Evolutionary conservation across 805 yeast species (phyloP).

Genomic region (Myxozyma geophila): DNA sequence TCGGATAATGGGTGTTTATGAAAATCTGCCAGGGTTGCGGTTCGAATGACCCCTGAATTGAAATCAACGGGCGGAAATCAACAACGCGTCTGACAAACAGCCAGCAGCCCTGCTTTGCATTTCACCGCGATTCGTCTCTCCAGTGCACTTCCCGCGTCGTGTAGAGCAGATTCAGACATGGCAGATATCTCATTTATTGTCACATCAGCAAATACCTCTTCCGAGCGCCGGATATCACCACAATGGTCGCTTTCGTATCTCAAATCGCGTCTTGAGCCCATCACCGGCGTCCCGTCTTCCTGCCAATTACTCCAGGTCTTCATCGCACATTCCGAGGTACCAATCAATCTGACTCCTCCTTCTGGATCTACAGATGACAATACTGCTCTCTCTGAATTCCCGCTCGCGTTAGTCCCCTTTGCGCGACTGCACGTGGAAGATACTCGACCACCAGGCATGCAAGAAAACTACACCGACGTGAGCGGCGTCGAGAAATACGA

Average conservation of each 20-base stretch:
- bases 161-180: conserved; percentile 21
- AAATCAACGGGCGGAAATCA: not conserved
- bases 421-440: conserved; percentile 47
- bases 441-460: conserved; percentile 42
- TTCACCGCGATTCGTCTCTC: not conserved
- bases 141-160: no score
- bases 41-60: not conserved
- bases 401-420: conserved; percentile 23
- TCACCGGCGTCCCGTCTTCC: conserved; percentile 73
- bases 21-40: not conserved
- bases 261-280: conserved; percentile 60
- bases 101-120: not conserved
- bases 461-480: conserved; percentile 43
- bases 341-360: conserved; percentile 12
- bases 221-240: conserved; percentile 68
- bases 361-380: conserved; percentile 21
- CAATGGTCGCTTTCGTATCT: conserved; percentile 63
- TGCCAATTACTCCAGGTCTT: conserved; percentile 49
- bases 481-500: conserved; percentile 50
- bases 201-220: conserved; percentile 67
- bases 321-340: conserved; percentile 23
- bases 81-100: not conserved
- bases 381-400: conserved; percentile 11
- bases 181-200: conserved; percentile 58
- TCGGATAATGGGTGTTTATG: not conserved